Evolutionary conservation across 2,329 filamentous ascomycete genomes (phyloP), one percentile per base, ranked within the genome.

Genomic region (Cladosporium sphaerospermum): DNA sequence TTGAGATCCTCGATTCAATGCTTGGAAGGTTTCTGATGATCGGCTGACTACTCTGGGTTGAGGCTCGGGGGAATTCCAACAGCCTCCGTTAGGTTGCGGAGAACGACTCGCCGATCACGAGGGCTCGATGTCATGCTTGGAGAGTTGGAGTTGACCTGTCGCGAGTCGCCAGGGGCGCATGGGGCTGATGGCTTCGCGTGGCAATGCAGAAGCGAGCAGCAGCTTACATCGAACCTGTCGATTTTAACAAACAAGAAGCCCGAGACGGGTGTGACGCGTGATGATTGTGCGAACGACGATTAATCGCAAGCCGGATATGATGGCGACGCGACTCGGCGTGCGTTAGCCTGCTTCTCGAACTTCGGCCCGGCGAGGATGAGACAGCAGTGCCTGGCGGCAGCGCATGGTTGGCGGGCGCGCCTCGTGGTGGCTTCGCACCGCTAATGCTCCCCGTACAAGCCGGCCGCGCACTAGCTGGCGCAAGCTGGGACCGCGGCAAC

Each of bases 321-420:
- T 39, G 42, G 43, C 28, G 14, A 45, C 43, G 23, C 23, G 42
- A 44, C 43, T 45, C 23, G 18, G 43, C 32, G 9, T 45, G n/a
- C 43, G 16, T 32, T 45, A 45, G 43, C 43, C 18, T n/a, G 19
- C 13, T 53, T 53, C 51, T 47, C 36, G 51, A 53, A 47, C 43
- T 53, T 47, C 51, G 51, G 51, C 31, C 34, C 13, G 13, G 51
- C 36, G 28, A 53, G 28, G 10, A 8, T 5, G 10, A 9, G 9
- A 19, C 4, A 31, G 36, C 2, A 9, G 14, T 39, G 33, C 39
- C 32, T 52, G 49, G 49, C 7, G 5, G 31, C 19, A 23, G n/a
- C 28, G 23, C 23, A 28, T 28, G 23, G 23, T 28, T 28, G 23
- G 31, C 42, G 14, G 42, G 42, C 19, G 31, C 19, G 14, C 42